A percentile compares a stretch with the other conserved stretches of the same genome.
Evolutionary conservation across 2,329 filamentous ascomycete genomes (phyloP).

Genomic region (Alternaria sp.): DNA sequence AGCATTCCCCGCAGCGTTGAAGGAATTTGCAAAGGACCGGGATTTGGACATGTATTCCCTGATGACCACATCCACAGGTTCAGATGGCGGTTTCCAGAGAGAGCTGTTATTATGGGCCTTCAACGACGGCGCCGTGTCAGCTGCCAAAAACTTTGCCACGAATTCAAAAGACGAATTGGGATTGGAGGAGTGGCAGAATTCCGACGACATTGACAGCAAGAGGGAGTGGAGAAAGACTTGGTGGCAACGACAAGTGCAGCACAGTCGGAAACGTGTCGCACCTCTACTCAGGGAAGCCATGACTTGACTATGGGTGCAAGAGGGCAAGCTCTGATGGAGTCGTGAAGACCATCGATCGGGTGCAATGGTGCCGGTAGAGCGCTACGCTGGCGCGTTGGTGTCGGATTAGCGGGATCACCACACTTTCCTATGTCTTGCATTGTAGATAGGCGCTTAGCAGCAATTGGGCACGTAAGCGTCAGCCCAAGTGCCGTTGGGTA

Average conservation of each 20-base stretch:
- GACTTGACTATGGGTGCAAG: conserved; percentile 16
- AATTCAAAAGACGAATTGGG: conserved; percentile 60
- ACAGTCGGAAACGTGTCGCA: conserved; percentile 70
- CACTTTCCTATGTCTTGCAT: conserved; percentile 27
- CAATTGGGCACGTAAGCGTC: conserved; percentile 37
- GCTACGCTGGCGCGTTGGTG: conserved; percentile 18
- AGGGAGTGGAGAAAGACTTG: conserved; percentile 67
- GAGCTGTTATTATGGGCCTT: conserved; percentile 74
- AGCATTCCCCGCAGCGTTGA: conserved; percentile 60
- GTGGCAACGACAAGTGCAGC: conserved; percentile 68
- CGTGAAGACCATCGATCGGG: background rate
- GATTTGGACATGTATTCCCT: conserved; percentile 69
- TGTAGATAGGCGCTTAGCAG: conserved; percentile 29
- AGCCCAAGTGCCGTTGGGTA: conserved; percentile 22
- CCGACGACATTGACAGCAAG: conserved; percentile 53
- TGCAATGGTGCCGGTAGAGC: conserved; percentile 10
- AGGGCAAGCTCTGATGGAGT: conserved; percentile 6
- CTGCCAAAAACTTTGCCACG: conserved; percentile 64
- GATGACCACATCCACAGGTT: conserved; percentile 71
- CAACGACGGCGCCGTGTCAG: conserved; percentile 58
- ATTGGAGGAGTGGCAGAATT: conserved; percentile 63
- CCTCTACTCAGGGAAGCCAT: conserved; percentile 63
- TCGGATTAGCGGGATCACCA: conserved; percentile 27
- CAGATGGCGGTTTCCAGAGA: conserved; percentile 65
- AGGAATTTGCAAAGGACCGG: conserved; percentile 64